These are phyloP conservation scores for Pichia sp. DNA, from an alignment of 1,139 yeast species.

Conservation along the genomic window DNA sequence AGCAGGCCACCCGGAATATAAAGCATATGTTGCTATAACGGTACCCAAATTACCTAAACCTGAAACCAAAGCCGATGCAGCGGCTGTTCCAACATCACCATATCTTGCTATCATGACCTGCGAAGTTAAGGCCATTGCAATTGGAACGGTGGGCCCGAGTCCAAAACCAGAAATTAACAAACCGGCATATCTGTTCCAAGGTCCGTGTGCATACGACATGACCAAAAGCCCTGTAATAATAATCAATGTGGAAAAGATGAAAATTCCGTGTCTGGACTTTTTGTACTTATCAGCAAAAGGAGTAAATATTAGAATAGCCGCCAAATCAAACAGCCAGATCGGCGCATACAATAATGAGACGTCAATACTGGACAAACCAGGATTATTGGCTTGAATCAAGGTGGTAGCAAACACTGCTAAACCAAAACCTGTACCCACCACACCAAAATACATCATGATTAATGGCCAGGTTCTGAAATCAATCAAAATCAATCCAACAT, in stretches of 20 bases:
- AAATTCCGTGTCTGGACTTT: slow-evolving; percentile 49
- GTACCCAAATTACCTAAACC: slow-evolving; percentile 85
- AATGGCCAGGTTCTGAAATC: slow-evolving; percentile 76
- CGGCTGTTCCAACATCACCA: slow-evolving; percentile 83
- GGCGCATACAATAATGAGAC: slow-evolving; percentile 79
- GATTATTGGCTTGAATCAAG: slow-evolving; percentile 60
- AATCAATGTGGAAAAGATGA: slow-evolving; percentile 51
- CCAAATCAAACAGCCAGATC: slow-evolving; percentile 80
- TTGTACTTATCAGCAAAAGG: slow-evolving; percentile 72
- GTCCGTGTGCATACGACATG: slow-evolving; percentile 63
- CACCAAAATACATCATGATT: slow-evolving; percentile 84
- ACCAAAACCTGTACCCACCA: slow-evolving; percentile 84
- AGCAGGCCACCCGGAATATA: slow-evolving; percentile 81
- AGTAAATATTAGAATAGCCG: slow-evolving; percentile 67
- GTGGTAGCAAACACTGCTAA: slow-evolving; percentile 81
- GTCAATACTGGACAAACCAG: slow-evolving; percentile 54
- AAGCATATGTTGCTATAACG: slow-evolving; percentile 77
- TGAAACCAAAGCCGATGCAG: slow-evolving; percentile 72
- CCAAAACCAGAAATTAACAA: slow-evolving; percentile 78
- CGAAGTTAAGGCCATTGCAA: slow-evolving; percentile 79
- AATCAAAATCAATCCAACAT: slow-evolving; percentile 44
- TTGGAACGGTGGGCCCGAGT: slow-evolving; percentile 85
- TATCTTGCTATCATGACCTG: slow-evolving; percentile 65
- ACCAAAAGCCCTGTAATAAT: slow-evolving; percentile 71
- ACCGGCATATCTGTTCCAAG: slow-evolving; percentile 78